phyloP scores from a whole-genome alignment of 176 grass and related monocot species.

The sorghum (Sorghum bicolor) region DNA sequence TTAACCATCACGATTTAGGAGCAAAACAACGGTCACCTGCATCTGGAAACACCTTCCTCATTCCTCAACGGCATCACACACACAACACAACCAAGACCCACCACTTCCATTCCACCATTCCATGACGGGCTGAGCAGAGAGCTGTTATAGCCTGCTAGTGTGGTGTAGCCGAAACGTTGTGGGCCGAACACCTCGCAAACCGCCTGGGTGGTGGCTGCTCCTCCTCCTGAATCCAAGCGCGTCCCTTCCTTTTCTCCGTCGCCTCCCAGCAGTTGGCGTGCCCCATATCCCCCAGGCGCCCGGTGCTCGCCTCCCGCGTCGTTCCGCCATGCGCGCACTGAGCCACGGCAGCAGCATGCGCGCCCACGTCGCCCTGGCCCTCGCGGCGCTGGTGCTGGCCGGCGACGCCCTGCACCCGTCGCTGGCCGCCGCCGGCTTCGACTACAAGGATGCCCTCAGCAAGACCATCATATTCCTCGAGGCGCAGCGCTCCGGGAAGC shows the following conservation, averaged over 20 bases:
- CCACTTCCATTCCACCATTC: too few species aligned
- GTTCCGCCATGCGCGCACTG: conserved; percentile 12
- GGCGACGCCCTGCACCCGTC: conserved; percentile 35
- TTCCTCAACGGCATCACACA: not conserved
- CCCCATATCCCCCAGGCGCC: not conserved
- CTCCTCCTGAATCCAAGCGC: conserved; percentile 32
- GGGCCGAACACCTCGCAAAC: conserved; percentile 39
- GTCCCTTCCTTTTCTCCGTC: conserved; percentile 32
- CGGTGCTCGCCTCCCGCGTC: conserved; percentile 2
- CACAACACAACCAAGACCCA: too few species aligned
- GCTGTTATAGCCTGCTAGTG: too few species aligned
- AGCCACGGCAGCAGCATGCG: conserved; percentile 20
- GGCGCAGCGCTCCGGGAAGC: conserved; percentile 91
- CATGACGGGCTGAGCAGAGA: not conserved
- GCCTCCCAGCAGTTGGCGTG: not conserved
- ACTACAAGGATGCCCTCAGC: conserved; percentile 85
- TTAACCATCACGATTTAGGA: not conserved
- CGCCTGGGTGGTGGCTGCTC: not conserved
- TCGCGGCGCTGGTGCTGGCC: conserved; percentile 47
- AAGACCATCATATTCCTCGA: conserved; percentile 94
- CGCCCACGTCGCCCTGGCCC: conserved; percentile 39
- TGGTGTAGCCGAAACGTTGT: conserved; percentile 19
- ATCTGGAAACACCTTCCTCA: not conserved
- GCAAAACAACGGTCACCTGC: not conserved
- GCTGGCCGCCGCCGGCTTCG: conserved; percentile 18